Evolutionary conservation across 306 rosid genomes (phyloP).

Genomic region (Nissolia schottii): DNA sequence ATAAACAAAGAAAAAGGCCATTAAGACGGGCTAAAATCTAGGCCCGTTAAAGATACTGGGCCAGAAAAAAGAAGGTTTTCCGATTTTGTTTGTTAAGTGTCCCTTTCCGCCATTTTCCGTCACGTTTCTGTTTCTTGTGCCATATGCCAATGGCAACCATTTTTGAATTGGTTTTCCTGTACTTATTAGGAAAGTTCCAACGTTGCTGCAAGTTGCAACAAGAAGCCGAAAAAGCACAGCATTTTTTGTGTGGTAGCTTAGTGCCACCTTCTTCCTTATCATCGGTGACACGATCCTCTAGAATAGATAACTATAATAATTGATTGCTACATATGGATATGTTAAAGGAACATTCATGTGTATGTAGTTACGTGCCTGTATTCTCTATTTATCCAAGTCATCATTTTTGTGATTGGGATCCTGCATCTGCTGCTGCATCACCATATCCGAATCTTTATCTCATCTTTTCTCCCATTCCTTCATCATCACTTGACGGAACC

Average conservation of each 20-base stretch:
- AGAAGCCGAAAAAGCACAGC: neutral
- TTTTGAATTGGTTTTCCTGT: neutral
- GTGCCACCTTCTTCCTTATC: neutral
- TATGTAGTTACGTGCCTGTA: neutral
- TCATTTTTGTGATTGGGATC: neutral
- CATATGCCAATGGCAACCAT: neutral
- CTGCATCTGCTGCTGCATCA: slow-evolving; percentile 16
- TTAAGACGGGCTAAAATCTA: too few relatives aligned
- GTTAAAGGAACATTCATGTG: neutral
- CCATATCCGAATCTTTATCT: slow-evolving; percentile 33
- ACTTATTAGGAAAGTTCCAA: neutral
- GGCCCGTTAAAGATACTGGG: too few relatives aligned
- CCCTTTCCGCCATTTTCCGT: neutral
- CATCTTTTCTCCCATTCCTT: neutral
- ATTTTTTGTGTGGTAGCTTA: neutral
- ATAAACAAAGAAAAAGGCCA: too few relatives aligned
- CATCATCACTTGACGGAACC: neutral
- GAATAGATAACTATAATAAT: neutral
- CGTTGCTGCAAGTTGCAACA: neutral
- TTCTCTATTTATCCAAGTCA: neutral
- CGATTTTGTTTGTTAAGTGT: too few relatives aligned
- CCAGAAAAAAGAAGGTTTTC: too few relatives aligned
- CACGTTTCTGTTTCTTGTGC: neutral
- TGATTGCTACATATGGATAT: neutral
- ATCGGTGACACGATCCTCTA: neutral